phyloP scores from a whole-genome alignment of 371 early-diverging fungal genomes.

The Circinella minor region DNA sequence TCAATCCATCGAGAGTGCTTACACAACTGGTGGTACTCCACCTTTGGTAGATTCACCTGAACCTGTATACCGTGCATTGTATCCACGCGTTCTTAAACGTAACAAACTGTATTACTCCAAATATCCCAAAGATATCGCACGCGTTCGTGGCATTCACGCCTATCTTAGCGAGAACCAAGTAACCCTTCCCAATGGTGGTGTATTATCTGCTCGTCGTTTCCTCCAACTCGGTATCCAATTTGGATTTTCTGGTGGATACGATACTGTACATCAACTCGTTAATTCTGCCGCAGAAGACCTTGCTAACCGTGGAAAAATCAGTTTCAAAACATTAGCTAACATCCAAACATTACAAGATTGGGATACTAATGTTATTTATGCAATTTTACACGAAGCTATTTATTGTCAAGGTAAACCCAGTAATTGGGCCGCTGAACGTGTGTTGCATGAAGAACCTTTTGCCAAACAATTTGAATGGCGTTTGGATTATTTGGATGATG shows the following conservation, averaged over 20 bases:
- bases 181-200: constrained; percentile 68
- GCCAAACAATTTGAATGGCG: constrained; percentile 55
- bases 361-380: constrained; percentile 72
- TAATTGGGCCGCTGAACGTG: constrained; percentile 72
- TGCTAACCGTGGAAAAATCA: constrained; percentile 50
- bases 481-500: constrained; percentile 40
- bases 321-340: constrained; percentile 51
- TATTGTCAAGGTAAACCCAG: constrained; percentile 70
- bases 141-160: constrained; percentile 63
- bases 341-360: constrained; percentile 53
- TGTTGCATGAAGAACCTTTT: constrained; percentile 50
- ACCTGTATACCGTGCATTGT: constrained; percentile 65
- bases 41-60: constrained; percentile 69
- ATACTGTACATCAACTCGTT: constrained; percentile 63
- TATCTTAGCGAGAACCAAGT: constrained; percentile 55
- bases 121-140: constrained; percentile 65
- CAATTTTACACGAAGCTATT: constrained; percentile 73
- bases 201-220: constrained; percentile 71
- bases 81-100: constrained; percentile 63
- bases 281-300: constrained; percentile 57
- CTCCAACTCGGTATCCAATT: constrained; percentile 74
- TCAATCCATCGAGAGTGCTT: constrained; percentile 65
- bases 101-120: constrained; percentile 70
- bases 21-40: constrained; percentile 78
- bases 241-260: constrained; percentile 73